phyloP scores from a whole-genome alignment of 495 filamentous ascomycete genomes.

The Neurospora sp. region DNA sequence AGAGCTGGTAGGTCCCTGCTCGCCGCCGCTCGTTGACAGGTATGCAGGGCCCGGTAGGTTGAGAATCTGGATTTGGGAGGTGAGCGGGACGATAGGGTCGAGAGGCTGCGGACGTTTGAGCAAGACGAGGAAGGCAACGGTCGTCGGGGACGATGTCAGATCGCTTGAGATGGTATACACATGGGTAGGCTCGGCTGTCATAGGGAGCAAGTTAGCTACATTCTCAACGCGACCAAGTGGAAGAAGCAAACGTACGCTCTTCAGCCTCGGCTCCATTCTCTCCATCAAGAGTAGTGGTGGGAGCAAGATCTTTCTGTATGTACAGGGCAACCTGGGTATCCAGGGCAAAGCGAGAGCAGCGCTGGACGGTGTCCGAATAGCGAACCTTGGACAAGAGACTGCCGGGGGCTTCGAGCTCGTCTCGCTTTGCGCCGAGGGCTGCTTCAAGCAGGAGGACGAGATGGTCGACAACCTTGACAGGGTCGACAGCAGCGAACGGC shows the following conservation, averaged over 20 bases:
- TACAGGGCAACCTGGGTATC: slow-evolving; percentile 83
- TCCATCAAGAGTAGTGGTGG: slow-evolving; percentile 21
- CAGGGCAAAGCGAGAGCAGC: slow-evolving; percentile 80
- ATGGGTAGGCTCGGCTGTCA: slow-evolving; percentile 39
- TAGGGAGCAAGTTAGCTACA: not conserved
- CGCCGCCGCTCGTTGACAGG: slow-evolving; percentile 49
- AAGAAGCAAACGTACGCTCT: slow-evolving; percentile 10
- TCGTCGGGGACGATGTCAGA: slow-evolving; percentile 66
- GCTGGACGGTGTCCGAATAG: slow-evolving; percentile 67
- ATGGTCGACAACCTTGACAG: slow-evolving; percentile 60
- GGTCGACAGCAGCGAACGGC: slow-evolving; percentile 38
- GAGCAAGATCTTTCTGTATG: slow-evolving; percentile 70
- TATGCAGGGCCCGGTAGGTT: slow-evolving; percentile 75
- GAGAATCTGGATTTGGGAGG: slow-evolving; percentile 79
- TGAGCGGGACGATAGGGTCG: slow-evolving; percentile 66
- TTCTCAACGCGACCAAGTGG: not conserved
- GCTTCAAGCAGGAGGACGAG: slow-evolving; percentile 68
- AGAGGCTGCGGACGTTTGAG: slow-evolving; percentile 83
- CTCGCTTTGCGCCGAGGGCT: slow-evolving; percentile 71
- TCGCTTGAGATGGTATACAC: slow-evolving; percentile 72
- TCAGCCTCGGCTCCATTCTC: slow-evolving; percentile 24
- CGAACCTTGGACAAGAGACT: slow-evolving; percentile 68
- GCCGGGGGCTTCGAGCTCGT: slow-evolving; percentile 68
- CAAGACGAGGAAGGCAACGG: slow-evolving; percentile 74
- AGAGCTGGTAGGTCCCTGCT: slow-evolving; percentile 62